Conservation (phyloP, 2,329 filamentous ascomycete species). For the Leptographium galeiforme region DNA sequence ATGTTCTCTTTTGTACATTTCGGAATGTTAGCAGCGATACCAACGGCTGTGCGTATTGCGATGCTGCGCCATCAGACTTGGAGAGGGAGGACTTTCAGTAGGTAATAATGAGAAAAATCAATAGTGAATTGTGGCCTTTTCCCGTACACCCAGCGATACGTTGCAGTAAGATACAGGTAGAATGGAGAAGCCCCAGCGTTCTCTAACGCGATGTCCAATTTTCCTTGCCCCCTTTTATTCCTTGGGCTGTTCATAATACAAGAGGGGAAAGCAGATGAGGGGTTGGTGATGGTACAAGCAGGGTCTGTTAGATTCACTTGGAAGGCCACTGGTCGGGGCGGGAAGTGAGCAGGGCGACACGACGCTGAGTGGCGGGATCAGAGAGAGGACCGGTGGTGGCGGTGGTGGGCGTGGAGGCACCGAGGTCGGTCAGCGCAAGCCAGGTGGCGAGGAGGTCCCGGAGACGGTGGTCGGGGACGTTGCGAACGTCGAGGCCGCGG, state of each 20-base stretch:
- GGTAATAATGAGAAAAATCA: no score
- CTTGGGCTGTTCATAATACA: not conserved
- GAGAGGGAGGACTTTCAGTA: no score
- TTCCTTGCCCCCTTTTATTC: no score
- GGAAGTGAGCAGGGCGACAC: slow-evolving; percentile 7
- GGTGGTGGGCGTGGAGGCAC: slow-evolving; percentile 1
- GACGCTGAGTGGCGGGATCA: not conserved
- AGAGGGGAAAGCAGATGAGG: not conserved
- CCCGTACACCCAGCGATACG: no score
- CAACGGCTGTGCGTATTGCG: no score
- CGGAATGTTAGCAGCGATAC: not conserved
- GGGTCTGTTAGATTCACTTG: no score
- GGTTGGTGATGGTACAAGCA: no score
- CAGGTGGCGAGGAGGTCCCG: slow-evolving; percentile 30
- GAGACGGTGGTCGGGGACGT: slow-evolving; percentile 39
- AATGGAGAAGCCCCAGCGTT: no score
- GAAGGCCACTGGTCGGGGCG: slow-evolving; percentile 10
- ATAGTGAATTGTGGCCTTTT: no score
- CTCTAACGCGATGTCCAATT: no score
- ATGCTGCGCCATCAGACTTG: no score
- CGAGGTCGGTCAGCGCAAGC: slow-evolving; percentile 27
- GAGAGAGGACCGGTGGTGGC: not conserved
- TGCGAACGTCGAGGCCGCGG: slow-evolving; percentile 46
- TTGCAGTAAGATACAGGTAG: no score
- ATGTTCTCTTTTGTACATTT: not conserved